Conservation (phyloP, 2,329 filamentous ascomycete genomes). For the Ploettnerulaceae sp. region DNA sequence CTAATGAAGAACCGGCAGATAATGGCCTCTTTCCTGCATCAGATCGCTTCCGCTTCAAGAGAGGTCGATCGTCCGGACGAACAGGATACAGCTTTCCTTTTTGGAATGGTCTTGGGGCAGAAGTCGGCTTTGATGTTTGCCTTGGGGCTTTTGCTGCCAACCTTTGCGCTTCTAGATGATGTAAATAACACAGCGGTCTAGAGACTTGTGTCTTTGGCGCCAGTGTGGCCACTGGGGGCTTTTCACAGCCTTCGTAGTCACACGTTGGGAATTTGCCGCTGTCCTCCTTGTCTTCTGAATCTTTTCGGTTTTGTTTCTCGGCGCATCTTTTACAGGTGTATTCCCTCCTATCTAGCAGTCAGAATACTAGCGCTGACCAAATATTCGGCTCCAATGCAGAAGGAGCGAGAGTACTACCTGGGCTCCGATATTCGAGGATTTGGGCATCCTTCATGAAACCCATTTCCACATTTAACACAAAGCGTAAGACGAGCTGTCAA, state of each 20-base stretch:
- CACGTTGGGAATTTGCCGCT: not conserved
- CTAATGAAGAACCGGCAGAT: not conserved
- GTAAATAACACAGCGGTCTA: not conserved
- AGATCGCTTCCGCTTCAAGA: slow-evolving; percentile 11
- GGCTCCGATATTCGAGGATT: slow-evolving; percentile 7
- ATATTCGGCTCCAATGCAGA: too few species aligned
- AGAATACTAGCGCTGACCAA: too few species aligned
- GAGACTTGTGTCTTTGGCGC: too few species aligned
- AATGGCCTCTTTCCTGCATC: not conserved
- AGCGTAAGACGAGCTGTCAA: slow-evolving; percentile 15
- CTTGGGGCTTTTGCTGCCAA: not conserved
- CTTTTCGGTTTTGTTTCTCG: not conserved
- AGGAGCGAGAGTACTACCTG: not conserved
- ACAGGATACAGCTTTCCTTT: slow-evolving; percentile 23
- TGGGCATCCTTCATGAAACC: slow-evolving; percentile 23
- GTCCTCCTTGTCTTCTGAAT: not conserved
- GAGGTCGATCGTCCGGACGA: slow-evolving; percentile 21
- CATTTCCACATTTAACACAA: slow-evolving; percentile 21
- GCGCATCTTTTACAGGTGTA: not conserved
- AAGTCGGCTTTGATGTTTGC: not conserved
- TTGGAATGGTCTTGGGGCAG: slow-evolving; percentile 7
- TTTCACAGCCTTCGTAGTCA: not conserved
- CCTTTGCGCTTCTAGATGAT: not conserved
- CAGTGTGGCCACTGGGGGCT: not conserved
- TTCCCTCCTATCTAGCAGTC: not conserved